Conservation (phyloP, 2,329 filamentous ascomycete species). For the Apiospora saccharicola region DNA sequence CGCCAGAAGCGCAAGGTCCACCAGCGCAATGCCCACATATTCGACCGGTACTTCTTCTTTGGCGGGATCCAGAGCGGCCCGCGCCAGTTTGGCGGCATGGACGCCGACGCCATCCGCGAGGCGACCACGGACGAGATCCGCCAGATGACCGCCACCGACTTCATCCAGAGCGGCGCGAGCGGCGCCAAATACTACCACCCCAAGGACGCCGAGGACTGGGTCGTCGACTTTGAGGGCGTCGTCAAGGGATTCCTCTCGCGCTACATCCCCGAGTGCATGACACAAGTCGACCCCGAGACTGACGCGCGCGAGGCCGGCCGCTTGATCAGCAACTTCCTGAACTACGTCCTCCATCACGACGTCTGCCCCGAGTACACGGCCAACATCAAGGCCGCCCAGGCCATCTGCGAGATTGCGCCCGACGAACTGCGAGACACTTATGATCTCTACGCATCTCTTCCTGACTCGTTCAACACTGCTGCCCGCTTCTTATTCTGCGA, state of each 20-base stretch:
- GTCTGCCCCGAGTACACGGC: conserved; percentile 83
- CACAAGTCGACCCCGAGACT: conserved; percentile 56
- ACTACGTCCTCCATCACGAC: conserved; percentile 83
- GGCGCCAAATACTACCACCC: conserved; percentile 59
- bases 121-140: conserved; percentile 71
- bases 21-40: conserved; percentile 65
- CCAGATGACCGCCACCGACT: conserved; percentile 68
- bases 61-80: conserved; percentile 75
- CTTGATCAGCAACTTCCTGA: conserved; percentile 85
- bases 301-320: conserved; percentile 67
- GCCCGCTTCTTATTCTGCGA: conserved; percentile 71
- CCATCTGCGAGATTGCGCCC: conserved; percentile 71
- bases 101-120: conserved; percentile 57
- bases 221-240: conserved; percentile 81
- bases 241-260: conserved; percentile 79
- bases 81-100: conserved; percentile 67
- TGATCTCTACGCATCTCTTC: conserved; percentile 61
- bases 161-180: conserved; percentile 56
- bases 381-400: conserved; percentile 71
- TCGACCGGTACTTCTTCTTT: conserved; percentile 81
- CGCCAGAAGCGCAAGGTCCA: conserved; percentile 78
- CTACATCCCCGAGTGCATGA: conserved; percentile 61
- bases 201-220: conserved; percentile 64
- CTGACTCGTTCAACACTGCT: conserved; percentile 83
- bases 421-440: conserved; percentile 70